Conservation (phyloP, 108 stramenopile species). For the Pseudonitzschia pungens region DNA sequence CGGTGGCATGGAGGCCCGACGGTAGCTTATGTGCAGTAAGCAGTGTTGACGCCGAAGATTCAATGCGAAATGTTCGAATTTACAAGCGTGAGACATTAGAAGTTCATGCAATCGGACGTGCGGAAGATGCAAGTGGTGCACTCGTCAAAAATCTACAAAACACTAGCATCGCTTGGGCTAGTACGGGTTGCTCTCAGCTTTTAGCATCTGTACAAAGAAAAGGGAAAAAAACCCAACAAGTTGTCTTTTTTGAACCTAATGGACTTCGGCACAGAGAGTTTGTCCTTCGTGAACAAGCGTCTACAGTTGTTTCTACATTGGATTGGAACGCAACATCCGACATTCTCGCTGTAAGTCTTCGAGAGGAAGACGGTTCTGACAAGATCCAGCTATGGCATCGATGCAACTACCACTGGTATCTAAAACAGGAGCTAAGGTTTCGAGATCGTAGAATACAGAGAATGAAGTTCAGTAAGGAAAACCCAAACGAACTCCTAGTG, state of each 20-base stretch:
- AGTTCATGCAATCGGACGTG: constrained; percentile 64
- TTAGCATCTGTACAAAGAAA: constrained; percentile 70
- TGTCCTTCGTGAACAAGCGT: constrained; percentile 33
- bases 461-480: constrained; percentile 56
- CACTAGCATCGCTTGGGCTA: constrained; percentile 66
- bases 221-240: constrained; percentile 57
- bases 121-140: constrained; percentile 84
- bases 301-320: constrained; percentile 40
- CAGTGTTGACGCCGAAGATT: constrained; percentile 58
- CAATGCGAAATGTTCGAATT: constrained; percentile 59
- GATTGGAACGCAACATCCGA: constrained; percentile 76
- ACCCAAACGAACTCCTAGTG: constrained; percentile 48
- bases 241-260: constrained; percentile 90
- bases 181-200: constrained; percentile 74
- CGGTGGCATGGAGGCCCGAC: constrained; percentile 77
- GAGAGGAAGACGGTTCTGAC: constrained; percentile 37
- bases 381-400: constrained; percentile 86
- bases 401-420: constrained; percentile 90
- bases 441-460: constrained; percentile 16
- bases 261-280: constrained; percentile 85
- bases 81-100: constrained; percentile 63
- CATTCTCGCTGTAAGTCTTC: constrained; percentile 62
- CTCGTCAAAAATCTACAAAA: constrained; percentile 63
- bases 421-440: constrained; percentile 76
- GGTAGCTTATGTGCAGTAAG: constrained; percentile 69